Percentiles rank a stretch among this genome's conserved stretches.
phyloP scores from a whole-genome alignment of 495 filamentous ascomycete species.

The Penicillium argentinense region DNA sequence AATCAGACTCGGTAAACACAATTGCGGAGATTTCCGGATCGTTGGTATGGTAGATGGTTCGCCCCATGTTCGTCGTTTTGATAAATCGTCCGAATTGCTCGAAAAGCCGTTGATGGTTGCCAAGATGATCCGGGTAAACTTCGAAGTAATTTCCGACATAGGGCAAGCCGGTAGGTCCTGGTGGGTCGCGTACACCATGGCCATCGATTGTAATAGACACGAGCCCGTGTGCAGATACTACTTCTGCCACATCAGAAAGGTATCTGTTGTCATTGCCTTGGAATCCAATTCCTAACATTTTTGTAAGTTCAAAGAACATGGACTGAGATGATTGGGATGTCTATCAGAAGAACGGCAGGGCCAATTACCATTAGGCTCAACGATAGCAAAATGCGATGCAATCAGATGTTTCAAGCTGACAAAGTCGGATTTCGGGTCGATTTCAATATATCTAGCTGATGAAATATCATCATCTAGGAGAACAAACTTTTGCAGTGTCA shows the following conservation, averaged over 20 bases:
- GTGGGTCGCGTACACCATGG: constrained; percentile 37
- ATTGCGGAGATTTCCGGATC: constrained; percentile 40
- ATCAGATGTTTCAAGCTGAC: constrained; percentile 37
- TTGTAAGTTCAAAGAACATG: too few relatives aligned
- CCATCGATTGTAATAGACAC: constrained; percentile 41
- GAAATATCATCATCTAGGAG: constrained; percentile 33
- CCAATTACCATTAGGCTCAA: constrained; percentile 24
- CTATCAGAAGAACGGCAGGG: too few relatives aligned
- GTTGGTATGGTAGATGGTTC: constrained; percentile 48
- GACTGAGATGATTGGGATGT: too few relatives aligned
- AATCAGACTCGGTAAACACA: constrained; percentile 43
- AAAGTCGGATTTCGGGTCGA: constrained; percentile 29
- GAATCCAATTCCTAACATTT: constrained; percentile 44
- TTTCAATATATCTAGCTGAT: constrained; percentile 35
- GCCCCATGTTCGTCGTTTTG: constrained; percentile 55
- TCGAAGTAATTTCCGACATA: constrained; percentile 53
- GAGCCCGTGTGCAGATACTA: constrained; percentile 22
- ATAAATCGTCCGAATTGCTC: constrained; percentile 52
- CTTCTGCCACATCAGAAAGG: constrained; percentile 23
- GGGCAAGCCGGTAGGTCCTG: constrained; percentile 49
- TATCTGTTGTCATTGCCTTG: constrained; percentile 20
- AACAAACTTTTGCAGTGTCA: constrained; percentile 13
- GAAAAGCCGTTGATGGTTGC: constrained; percentile 57
- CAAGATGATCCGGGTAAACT: constrained; percentile 56
- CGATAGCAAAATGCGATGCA: constrained; percentile 46